A percentile compares a stretch with the other conserved stretches of the same genome.
Evolutionary conservation across 2,329 filamentous ascomycete species (phyloP).

Genomic region (Stemphylium vesicarium): DNA sequence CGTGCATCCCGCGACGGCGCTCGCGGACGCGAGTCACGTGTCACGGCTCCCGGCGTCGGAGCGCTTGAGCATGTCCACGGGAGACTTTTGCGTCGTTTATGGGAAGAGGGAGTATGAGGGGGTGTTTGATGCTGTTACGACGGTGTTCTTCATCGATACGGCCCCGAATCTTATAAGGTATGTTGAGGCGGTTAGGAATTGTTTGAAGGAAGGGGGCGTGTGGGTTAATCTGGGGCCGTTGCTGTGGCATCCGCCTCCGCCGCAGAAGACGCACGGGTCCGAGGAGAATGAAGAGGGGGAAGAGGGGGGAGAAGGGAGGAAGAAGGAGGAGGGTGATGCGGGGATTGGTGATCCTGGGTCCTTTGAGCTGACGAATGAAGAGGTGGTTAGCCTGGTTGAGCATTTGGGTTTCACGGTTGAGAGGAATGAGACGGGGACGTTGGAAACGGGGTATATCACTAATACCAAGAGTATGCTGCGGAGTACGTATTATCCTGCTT

Average conservation of each 20-base stretch:
- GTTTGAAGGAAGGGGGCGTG: constrained; percentile 76
- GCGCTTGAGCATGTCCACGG: constrained; percentile 89
- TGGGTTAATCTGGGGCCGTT: constrained; percentile 91
- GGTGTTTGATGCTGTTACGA: constrained; percentile 80
- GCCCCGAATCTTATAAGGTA: constrained; percentile 92
- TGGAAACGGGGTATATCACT: constrained; percentile 85
- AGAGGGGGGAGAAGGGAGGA: constrained; percentile 12
- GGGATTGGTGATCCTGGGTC: constrained; percentile 89
- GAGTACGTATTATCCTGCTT: constrained; percentile 78
- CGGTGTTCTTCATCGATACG: constrained; percentile 96
- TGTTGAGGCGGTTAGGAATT: constrained; percentile 80
- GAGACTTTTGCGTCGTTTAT: constrained; percentile 92
- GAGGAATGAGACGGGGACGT: constrained; percentile 60
- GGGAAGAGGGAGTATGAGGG: constrained; percentile 65
- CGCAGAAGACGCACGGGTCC: constrained; percentile 52
- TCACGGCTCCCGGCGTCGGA: constrained; percentile 55
- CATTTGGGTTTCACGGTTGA: constrained; percentile 79
- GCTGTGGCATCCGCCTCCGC: constrained; percentile 95
- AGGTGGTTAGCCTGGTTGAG: constrained; percentile 78
- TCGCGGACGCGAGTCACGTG: constrained; percentile 32
- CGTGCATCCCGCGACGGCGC: constrained; percentile 56
- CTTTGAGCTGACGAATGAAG: constrained; percentile 88
- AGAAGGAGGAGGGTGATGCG: constrained; percentile 27
- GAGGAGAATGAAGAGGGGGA: constrained; percentile 6
- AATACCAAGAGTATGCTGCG: constrained; percentile 85